Base-by-base conservation (phyloP, 805 yeast species). In the Nakazawaea holstii region DNA sequence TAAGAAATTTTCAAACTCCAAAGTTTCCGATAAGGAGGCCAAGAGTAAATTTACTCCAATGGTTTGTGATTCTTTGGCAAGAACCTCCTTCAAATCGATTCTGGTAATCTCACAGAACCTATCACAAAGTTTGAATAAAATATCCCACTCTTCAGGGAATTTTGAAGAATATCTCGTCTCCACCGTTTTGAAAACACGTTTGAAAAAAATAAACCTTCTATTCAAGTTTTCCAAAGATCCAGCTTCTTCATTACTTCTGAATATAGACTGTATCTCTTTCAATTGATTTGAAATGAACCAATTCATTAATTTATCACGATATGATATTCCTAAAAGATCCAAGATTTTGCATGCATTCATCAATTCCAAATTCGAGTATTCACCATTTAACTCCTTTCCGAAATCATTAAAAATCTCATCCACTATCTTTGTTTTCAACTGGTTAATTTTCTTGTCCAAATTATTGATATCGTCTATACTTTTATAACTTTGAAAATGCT, bases 201-300 rank as follows among this genome's bases (percentile, higher is more conserved):
- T 82, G 65, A 88, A 87, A 61, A 85, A 92, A 30, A 90, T 77
- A 61, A 80, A 94, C 42, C 99, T 70, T 54, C 97, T 70, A 29
- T 80, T 75, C 44, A 94, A 66, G 63, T 94, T 94, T 50, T 94
- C 99, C 50, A 94, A 67, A 5, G 95, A 84, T 1, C 97, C 97
- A 0, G 99, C 99, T 65, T 94, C 99, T 56, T 90, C 97, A 11
- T 80, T 73, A 8, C 82, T 72, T 46, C 80, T 76, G 66, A 94
- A 94, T 9, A 94, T 88, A 20, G 79, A 68, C 32, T 75, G 75
- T 39, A 92, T 80, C 57, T 92, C 98, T 56, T 76, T 77, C 45
- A 94, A 69, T 52, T 84, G 81, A 29, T 72, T 72, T 48, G 76
- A 78, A 50, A 86, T 76, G 62, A 85, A 87, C 92, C 95, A 88